Conservation (phyloP, 805 yeast species). For the Kodamaea laetipori region DNA sequence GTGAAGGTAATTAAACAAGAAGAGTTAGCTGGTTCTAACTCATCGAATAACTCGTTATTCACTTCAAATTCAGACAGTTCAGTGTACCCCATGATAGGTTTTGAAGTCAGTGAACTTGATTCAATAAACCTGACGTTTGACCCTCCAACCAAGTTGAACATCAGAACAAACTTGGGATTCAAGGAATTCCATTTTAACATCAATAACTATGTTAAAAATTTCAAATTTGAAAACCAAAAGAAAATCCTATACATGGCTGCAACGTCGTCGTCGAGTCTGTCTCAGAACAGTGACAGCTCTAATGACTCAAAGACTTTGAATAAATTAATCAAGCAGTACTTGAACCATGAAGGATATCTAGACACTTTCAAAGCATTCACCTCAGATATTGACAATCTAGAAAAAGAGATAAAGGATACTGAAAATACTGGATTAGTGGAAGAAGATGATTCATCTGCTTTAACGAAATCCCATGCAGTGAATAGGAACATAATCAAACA, state of each 20-base stretch:
- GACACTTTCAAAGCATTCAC: conserved; percentile 37
- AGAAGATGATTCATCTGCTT: conserved; percentile 9
- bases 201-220: conserved; percentile 48
- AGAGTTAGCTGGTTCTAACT: conserved; percentile 26
- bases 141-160: conserved; percentile 19
- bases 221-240: conserved; percentile 37
- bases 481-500: conserved; percentile 44
- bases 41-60: conserved; percentile 19
- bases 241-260: conserved; percentile 19
- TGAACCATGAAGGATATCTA: conserved; percentile 41
- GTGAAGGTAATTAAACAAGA: conserved; percentile 28
- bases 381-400: conserved; percentile 31
- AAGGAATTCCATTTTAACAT: conserved; percentile 64
- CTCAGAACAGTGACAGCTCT: conserved; percentile 10
- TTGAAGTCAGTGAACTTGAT: conserved; percentile 26
- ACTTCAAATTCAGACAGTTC: conserved; percentile 19
- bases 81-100: conserved; percentile 39
- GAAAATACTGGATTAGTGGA: not conserved
- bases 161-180: conserved; percentile 58
- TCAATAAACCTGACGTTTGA: conserved; percentile 6
- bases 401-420: conserved; percentile 14
- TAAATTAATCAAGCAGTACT: conserved; percentile 39
- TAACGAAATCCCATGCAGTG: conserved; percentile 27
- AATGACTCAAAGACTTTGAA: conserved; percentile 33
- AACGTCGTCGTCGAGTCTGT: conserved; percentile 17